phyloP scores from a whole-genome alignment of 371 early-diverging fungal genomes.

The Mucor irregularis region DNA sequence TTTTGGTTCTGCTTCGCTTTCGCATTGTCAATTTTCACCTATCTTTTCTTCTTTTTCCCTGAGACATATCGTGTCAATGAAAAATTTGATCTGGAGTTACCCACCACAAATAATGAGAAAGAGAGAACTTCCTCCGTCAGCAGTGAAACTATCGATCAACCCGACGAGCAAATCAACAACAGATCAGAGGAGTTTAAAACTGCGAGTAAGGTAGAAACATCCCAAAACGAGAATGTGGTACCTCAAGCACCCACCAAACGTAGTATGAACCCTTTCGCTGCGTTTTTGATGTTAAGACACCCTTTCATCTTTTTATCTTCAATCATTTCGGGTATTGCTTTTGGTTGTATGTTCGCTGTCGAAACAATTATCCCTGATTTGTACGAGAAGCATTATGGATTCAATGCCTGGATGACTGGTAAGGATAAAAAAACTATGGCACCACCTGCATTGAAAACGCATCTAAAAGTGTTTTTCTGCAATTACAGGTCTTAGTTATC shows the following conservation, averaged over 20 bases:
- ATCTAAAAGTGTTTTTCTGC: too few relatives aligned
- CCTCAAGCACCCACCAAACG: slow-evolving; percentile 1
- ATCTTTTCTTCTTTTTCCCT: slow-evolving; percentile 52
- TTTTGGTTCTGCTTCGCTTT: slow-evolving; percentile 37
- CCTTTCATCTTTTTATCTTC: slow-evolving; percentile 50
- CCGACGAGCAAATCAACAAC: background rate
- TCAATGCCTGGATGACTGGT: slow-evolving; percentile 47
- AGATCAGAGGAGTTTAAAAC: background rate
- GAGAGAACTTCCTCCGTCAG: background rate
- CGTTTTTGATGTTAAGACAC: slow-evolving; percentile 42
- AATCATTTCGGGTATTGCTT: slow-evolving; percentile 48
- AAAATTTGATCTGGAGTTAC: slow-evolving; percentile 19
- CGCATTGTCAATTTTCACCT: slow-evolving; percentile 19
- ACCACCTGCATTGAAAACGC: background rate
- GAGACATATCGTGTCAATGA: slow-evolving; percentile 57
- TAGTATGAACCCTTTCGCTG: slow-evolving; percentile 30
- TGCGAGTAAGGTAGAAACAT: background rate
- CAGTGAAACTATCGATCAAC: slow-evolving; percentile 1
- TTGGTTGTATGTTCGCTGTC: slow-evolving; percentile 53
- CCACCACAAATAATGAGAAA: background rate
- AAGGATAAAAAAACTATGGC: background rate
- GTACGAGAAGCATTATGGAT: slow-evolving; percentile 34
- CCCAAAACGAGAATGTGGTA: background rate
- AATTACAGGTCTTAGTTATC: slow-evolving; percentile 30
- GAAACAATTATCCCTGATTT: slow-evolving; percentile 43